Evolutionary conservation across 108 stramenopile genomes (phyloP).

Genomic region (Skeletonema marinoi): DNA sequence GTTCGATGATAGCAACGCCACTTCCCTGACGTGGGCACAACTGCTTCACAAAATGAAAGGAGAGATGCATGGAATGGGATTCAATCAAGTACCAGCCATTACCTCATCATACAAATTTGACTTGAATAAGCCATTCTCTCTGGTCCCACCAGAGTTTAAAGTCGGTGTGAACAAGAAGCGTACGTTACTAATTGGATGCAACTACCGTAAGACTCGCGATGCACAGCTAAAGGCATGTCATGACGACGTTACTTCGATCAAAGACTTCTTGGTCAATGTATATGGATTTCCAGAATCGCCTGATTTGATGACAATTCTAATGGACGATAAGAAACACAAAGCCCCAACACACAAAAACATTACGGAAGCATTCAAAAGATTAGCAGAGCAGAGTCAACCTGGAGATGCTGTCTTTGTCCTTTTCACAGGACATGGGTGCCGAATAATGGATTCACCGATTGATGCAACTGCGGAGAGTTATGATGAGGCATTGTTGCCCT

Average conservation of each 20-base stretch:
- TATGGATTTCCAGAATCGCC: slow-evolving; percentile 78
- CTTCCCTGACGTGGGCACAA: slow-evolving; percentile 70
- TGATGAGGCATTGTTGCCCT: slow-evolving; percentile 80
- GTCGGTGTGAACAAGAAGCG: slow-evolving; percentile 63
- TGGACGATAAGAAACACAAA: slow-evolving; percentile 79
- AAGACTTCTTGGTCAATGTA: slow-evolving; percentile 89
- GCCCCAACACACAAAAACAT: slow-evolving; percentile 80
- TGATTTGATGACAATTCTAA: slow-evolving; percentile 73
- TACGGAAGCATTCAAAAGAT: slow-evolving; percentile 69
- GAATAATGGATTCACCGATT: slow-evolving; percentile 70
- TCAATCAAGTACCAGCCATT: slow-evolving; percentile 72
- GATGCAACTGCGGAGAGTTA: slow-evolving; percentile 69
- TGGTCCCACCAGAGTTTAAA: slow-evolving; percentile 75
- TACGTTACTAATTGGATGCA: slow-evolving; percentile 83
- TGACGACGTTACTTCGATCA: slow-evolving; percentile 86
- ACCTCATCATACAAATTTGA: slow-evolving; percentile 78
- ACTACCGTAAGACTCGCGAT: slow-evolving; percentile 63
- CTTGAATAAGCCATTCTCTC: slow-evolving; percentile 68
- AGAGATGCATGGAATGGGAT: slow-evolving; percentile 81
- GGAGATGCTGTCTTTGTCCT: slow-evolving; percentile 89
- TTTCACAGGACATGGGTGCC: slow-evolving; percentile 85
- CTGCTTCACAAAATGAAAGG: slow-evolving; percentile 84
- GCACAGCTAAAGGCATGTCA: slow-evolving; percentile 82
- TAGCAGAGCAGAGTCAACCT: slow-evolving; percentile 80
- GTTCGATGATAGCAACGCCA: slow-evolving; percentile 48